Conservation (phyloP, 2,329 filamentous ascomycete species). For the Aureobasidium zeae region DNA sequence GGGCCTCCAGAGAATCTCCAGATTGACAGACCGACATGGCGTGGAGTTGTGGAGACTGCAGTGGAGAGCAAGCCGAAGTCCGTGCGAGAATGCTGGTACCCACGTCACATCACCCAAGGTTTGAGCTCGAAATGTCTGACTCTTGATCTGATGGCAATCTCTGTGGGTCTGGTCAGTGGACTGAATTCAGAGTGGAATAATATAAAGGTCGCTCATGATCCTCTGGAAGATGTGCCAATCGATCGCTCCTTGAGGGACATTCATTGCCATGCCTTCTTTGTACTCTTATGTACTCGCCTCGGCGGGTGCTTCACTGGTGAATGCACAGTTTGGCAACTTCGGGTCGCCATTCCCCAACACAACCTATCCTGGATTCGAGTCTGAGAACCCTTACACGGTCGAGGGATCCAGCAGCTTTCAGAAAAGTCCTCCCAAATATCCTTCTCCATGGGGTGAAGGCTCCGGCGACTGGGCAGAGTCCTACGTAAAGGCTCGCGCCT, state of each 20-base stretch:
- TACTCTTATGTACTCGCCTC: conserved; percentile 13
- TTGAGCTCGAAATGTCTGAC: background rate
- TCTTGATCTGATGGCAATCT: too few relatives aligned
- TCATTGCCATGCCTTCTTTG: conserved; percentile 10
- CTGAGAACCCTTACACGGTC: conserved; percentile 22
- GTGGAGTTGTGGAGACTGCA: too few relatives aligned
- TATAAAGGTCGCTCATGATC: conserved; percentile 5
- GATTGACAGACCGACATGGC: too few relatives aligned
- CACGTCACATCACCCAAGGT: conserved; percentile 14
- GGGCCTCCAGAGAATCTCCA: conserved; percentile 15
- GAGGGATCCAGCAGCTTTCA: conserved; percentile 22
- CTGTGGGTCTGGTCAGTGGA: too few relatives aligned
- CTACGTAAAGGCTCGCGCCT: conserved; percentile 25
- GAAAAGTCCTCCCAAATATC: conserved; percentile 21
- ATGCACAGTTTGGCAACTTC: conserved; percentile 18
- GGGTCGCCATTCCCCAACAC: conserved; percentile 21
- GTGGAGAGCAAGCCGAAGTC: conserved; percentile 5
- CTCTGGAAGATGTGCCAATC: background rate
- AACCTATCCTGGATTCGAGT: conserved; percentile 23
- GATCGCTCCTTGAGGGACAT: conserved; percentile 4
- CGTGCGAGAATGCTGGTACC: conserved; percentile 6
- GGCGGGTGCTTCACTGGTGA: conserved; percentile 14
- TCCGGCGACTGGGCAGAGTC: conserved; percentile 24
- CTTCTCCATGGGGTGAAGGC: conserved; percentile 24
- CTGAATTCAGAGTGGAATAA: too few relatives aligned